A percentile compares a stretch with the other conserved stretches of the same genome.
These are phyloP conservation scores for Mimosa bimucronata DNA, from an alignment of 306 rosid species.

Conservation along the genomic window DNA sequence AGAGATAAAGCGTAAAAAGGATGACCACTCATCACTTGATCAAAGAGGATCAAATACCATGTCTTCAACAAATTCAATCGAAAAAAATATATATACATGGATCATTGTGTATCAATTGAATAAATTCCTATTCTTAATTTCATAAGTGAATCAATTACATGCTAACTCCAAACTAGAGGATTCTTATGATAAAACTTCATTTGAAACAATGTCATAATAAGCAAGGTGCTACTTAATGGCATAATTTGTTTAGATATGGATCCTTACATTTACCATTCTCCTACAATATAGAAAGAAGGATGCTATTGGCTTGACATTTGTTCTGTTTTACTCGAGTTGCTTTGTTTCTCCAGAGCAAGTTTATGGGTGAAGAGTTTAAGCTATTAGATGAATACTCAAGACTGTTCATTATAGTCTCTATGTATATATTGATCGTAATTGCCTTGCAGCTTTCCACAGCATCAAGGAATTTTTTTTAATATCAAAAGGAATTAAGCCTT, in stretches of 20 bases:
- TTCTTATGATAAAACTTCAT: no score
- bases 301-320: not conserved
- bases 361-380: not conserved
- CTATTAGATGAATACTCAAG: not conserved
- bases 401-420: not conserved
- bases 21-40: not conserved
- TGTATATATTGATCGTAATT: not conserved
- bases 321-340: no score
- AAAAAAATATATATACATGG: no score
- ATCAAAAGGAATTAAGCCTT: conserved; percentile 8
- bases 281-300: not conserved
- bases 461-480: conserved; percentile 8
- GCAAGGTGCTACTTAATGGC: not conserved
- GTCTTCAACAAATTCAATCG: not conserved
- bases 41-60: not conserved
- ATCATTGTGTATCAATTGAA: not conserved
- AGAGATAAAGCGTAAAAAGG: not conserved
- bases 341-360: no score
- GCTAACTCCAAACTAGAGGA: not conserved
- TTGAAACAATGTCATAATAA: not conserved
- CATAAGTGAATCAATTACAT: not conserved
- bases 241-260: not conserved
- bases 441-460: not conserved
- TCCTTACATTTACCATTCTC: not conserved
- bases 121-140: no score